phyloP scores from a whole-genome alignment of 352 stramenopile species.

The Globisporangium sylvaticum region DNA sequence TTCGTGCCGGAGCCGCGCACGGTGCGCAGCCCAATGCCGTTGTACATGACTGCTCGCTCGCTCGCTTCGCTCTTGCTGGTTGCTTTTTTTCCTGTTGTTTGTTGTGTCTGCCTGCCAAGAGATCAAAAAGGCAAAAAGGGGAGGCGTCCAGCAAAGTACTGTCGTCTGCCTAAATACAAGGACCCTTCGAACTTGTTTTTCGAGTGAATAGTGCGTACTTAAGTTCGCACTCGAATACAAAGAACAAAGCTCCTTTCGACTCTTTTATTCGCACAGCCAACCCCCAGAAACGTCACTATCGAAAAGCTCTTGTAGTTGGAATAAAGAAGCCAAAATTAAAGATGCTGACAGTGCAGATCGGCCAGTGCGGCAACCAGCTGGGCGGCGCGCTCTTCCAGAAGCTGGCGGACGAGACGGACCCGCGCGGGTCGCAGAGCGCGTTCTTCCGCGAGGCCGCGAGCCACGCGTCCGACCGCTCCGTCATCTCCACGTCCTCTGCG shows the following conservation, averaged over 20 bases:
- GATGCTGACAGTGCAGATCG: slow-evolving; percentile 74
- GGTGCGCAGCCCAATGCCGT: slow-evolving; percentile 84
- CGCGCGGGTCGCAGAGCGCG: neutral
- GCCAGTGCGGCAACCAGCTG: slow-evolving; percentile 79
- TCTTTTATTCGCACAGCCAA: too few species aligned
- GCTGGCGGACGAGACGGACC: slow-evolving; percentile 32
- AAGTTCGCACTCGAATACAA: neutral
- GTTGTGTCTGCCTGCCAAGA: neutral
- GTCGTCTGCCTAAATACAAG: neutral
- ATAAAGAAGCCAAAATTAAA: too few species aligned
- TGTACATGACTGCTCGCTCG: slow-evolving; percentile 61
- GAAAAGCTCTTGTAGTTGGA: too few species aligned
- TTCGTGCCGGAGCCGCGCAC: slow-evolving; percentile 86
- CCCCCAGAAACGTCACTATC: too few species aligned
- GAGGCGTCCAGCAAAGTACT: neutral
- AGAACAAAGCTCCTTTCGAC: too few species aligned
- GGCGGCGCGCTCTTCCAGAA: slow-evolving; percentile 57
- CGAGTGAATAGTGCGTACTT: too few species aligned
- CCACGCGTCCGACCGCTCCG: slow-evolving; percentile 10
- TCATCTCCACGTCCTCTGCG: neutral
- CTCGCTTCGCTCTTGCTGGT: neutral
- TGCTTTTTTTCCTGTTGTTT: neutral
- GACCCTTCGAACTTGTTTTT: too few species aligned
- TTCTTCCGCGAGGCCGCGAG: slow-evolving; percentile 23
- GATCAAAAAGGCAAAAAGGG: neutral